Evolutionary conservation across 192 early-diverging fungal genomes (phyloP), one percentile per base, ranked within the genome.

Genomic region (Phlyctochytrium bullatum): DNA sequence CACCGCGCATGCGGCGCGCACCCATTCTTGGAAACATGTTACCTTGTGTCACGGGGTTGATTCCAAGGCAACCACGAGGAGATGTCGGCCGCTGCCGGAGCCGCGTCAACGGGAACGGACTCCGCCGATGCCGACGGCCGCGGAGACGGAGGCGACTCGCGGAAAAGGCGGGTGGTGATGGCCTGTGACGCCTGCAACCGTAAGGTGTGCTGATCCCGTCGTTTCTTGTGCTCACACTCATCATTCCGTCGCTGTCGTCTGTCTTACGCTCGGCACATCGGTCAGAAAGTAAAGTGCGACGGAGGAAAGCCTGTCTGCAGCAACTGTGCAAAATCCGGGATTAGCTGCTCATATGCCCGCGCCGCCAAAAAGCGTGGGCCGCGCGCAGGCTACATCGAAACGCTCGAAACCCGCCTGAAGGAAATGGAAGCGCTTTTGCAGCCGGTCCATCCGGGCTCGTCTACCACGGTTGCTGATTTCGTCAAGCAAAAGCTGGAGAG

Each of bases 291-390:
- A 56, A 92, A 91, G 67, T 93, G 91, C 76, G 90, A 94, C 72
- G 94, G 94, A 32, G 80, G 69, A 1, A 86, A 89, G 54, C 92
- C 92, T 47, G 78, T 83, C 14, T 97, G 94, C 78, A 80, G 77
- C 6, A 93, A 91, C 65, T 97, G 94, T 71, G 60, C 78, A 35
- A 85, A 88, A 71, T 80, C 88, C 52, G 81, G 80, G 36, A 66
- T 62, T 52, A 74, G 78, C 25, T 97, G 94, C 70, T 81, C 91
- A 4, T 97, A 93, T 73, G 80, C 90, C 52, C 91, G 92, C 6
- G 87, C 83, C 64, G 90, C 88, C 69, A 92, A 93, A 73, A 95
- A 95, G 75, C 83, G 93, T 35, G 93, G 94, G 0, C 94, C 93
- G 28, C 88, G 93, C 20, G 88, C 85, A 34, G 89, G 91, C 1